Base-by-base conservation (phyloP, 2,329 filamentous ascomycete genomes). In the Neofusicoccum sp. region DNA sequence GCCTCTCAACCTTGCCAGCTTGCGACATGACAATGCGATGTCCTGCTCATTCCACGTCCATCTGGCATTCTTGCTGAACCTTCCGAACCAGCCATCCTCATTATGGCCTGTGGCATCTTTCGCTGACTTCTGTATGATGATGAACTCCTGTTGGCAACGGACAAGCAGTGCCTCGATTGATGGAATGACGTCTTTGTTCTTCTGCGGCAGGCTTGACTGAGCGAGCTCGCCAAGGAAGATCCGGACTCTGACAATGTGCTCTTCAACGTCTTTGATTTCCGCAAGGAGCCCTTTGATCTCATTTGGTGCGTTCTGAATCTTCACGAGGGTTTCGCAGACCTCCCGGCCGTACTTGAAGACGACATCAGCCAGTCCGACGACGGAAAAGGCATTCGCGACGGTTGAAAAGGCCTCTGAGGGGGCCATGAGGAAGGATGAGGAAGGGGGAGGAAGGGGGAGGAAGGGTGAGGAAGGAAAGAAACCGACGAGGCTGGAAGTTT, bases 331-430 rank as follows among this genome's bases (percentile, higher is more conserved):
- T 6, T 60, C 41, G 14, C 12, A 47, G 4, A 60, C 43, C n/a
- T 49, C 56, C 3, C 31, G 43, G 12, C 31, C 56, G 6, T 60
- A 60, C 16, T 60, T 49, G 33, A 60, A 48, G 56, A 60, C 56
- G 16, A 48, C 31, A 6, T 60, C 56, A 28, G 56, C 56, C 6
- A 60, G 34, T 4, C 56, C 56, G 11, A 60, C 33, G 12, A 49
- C 44, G 8, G 56, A 60, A 22, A 60, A 60, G 9, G 34, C 43
- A 33, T 60, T 60, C 11, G 56, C 31, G 9, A 39, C 36, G 4
- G 56, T 60, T 7, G 44, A 60, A 14, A 60, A 48, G n/a, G 14
- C 43, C 1, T 60, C 56, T 6, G 54, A 34, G 6, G 54, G n/a
- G 45, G 29, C 31, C 52, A 56, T 45, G 29, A 44, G 29, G 8